A percentile compares a stretch with the other conserved stretches of the same genome.
phyloP scores from a whole-genome alignment of 192 early-diverging fungal species.

The Hyaloraphidium curvatum region DNA sequence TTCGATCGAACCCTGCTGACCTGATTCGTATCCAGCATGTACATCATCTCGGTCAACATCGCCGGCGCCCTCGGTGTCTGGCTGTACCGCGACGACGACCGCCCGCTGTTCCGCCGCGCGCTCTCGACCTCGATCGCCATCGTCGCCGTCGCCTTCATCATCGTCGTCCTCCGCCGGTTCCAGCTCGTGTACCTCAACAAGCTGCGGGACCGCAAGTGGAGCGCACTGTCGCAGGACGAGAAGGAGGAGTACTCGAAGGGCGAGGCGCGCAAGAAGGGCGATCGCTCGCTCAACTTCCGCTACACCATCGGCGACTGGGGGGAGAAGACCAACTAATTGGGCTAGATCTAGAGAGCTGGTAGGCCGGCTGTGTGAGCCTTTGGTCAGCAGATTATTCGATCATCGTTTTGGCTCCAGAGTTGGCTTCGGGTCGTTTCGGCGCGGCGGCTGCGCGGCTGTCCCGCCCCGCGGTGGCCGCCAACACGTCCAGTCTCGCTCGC shows the following conservation, averaged over 20 bases:
- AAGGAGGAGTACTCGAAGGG: conserved; percentile 19
- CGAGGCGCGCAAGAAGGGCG: background rate
- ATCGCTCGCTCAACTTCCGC: background rate
- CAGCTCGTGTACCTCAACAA: conserved; percentile 24
- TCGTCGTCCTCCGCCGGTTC: conserved; percentile 21
- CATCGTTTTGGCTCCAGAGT: no score
- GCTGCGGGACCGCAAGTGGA: conserved; percentile 24
- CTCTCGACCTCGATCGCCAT: conserved; percentile 27
- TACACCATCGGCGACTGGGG: no score
- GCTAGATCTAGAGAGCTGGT: no score
- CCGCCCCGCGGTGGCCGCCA: no score
- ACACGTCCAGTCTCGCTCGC: no score
- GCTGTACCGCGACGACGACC: conserved; percentile 17
- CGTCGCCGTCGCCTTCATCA: conserved; percentile 9
- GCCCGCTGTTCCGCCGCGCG: conserved; percentile 26
- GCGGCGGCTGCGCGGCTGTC: no score
- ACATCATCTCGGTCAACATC: conserved; percentile 22
- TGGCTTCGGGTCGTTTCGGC: no score
- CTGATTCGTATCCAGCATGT: no score
- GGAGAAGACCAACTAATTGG: no score
- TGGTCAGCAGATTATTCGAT: no score
- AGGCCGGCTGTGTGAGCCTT: no score
- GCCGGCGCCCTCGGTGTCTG: conserved; percentile 13
- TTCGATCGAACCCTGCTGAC: no score
- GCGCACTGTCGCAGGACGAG: conserved; percentile 23